Conservation (phyloP, 2,329 filamentous ascomycete species). For the Neocucurbitaria cava region DNA sequence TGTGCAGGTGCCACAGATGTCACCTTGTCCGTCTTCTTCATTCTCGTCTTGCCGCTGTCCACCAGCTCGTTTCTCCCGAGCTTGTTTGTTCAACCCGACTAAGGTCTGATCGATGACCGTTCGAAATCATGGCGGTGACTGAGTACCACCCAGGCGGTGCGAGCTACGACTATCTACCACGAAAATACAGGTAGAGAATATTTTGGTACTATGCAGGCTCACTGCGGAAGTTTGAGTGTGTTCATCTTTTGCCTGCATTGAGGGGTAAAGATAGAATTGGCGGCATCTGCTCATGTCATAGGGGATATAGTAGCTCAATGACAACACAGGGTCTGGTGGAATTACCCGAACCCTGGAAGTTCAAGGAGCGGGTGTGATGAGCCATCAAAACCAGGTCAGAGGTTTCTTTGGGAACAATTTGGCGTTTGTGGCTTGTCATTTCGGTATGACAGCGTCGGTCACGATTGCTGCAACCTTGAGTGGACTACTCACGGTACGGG, state of each 20-base stretch:
- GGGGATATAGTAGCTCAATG: background rate
- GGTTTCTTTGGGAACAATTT: constrained; percentile 34
- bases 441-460: constrained; percentile 36
- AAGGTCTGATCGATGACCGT: constrained; percentile 10
- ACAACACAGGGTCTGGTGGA: background rate
- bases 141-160: constrained; percentile 10
- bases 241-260: background rate
- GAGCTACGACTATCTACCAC: background rate
- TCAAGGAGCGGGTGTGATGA: constrained; percentile 19
- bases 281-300: background rate
- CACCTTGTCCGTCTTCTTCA: constrained; percentile 28
- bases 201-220: background rate
- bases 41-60: constrained; percentile 34
- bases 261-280: background rate
- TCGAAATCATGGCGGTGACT: constrained; percentile 9
- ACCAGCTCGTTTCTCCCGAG: constrained; percentile 18
- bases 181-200: background rate
- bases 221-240: background rate
- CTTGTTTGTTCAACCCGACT: constrained; percentile 11
- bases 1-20: constrained; percentile 33
- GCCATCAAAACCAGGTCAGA: constrained; percentile 26
- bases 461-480: constrained; percentile 12
- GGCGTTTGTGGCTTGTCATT: constrained; percentile 36
- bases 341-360: background rate
- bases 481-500: constrained; percentile 14